Base-by-base conservation (phyloP, 495 filamentous ascomycete species). In the Daldinia vernicosa region DNA sequence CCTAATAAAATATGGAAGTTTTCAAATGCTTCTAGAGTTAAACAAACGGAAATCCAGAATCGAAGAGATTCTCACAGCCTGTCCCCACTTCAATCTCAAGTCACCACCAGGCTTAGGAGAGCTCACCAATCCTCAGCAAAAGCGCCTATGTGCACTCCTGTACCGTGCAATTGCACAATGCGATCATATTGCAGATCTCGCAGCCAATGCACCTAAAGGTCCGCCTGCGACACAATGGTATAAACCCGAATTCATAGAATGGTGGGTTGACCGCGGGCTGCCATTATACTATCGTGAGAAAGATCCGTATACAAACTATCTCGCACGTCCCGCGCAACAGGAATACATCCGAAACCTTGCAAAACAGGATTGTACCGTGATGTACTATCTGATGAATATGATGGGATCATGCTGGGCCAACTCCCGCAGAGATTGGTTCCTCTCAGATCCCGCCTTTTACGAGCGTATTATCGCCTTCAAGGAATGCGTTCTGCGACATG, bases 1-100 rank as follows among this genome's bases (percentile, higher is more conserved):
- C 8, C 19, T 64, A 40, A 35, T 79, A 0, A 28, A 14, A 19
- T 26, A 73, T 1, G 58, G 58, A 19, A 71, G 51, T 3, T 79
- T 73, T 22, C 8, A 39, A 2, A 66, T 78, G 57, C 28, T 71
- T 1, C 28, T 39, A 22, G 80, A 82, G 28, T 40, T 79, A 3
- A 72, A 78, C 19, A 54, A 37, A 8, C 76, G 80, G 2, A 19
- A 66, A 2, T 33, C 12, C 14, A 67, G 74, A 1, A 63, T 73
- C 39, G 60, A 74, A 7, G 19, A 35, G 3, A 51, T 82, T 12
- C 55, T 79, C 33, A 24, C 17, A 0, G 27, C 47, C 6, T 45
- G 45, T 35, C 28, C 12, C 0, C 51, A 14, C 22, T 26, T 64
- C 39, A 43, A 47, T 15, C 26, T 71, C 6, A 7, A 39, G 1